Conservation (phyloP, 176 grass and related monocot genomes). For the Musa itinerans region DNA sequence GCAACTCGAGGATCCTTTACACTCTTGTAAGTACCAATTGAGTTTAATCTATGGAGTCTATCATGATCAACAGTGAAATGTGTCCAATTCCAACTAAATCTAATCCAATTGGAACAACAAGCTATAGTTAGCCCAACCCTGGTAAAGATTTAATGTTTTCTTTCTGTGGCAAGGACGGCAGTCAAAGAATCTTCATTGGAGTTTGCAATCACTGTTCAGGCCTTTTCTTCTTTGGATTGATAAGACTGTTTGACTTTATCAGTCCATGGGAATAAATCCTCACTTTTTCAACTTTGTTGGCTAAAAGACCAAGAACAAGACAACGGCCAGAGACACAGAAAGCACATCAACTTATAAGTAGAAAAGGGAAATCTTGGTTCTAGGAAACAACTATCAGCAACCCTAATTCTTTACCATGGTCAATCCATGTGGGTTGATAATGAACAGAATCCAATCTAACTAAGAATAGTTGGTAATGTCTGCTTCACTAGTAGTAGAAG, state of each 20-base stretch:
- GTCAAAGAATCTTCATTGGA: conserved; percentile 1
- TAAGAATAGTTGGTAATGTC: too few species aligned
- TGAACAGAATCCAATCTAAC: not conserved
- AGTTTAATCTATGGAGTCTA: not conserved
- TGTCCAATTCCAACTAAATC: not conserved
- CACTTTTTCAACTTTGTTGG: not conserved
- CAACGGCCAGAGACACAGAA: not conserved
- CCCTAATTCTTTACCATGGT: not conserved
- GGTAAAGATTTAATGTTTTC: not conserved
- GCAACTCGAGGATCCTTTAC: conserved; percentile 39
- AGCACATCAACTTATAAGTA: not conserved
- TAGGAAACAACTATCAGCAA: not conserved
- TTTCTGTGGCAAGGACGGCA: not conserved
- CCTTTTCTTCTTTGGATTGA: conserved; percentile 3
- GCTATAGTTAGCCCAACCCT: too few species aligned
- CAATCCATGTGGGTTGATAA: not conserved
- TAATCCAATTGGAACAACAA: not conserved
- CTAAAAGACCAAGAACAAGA: not conserved
- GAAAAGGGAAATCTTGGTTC: not conserved
- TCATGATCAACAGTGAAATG: too few species aligned
- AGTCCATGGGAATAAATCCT: too few species aligned
- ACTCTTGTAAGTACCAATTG: conserved; percentile 50
- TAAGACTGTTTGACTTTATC: not conserved
- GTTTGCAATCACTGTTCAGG: not conserved
- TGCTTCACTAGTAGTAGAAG: too few species aligned